These are phyloP conservation scores for Triglochin maritima DNA, from an alignment of 106 monocot species.

Conservation along the genomic window DNA sequence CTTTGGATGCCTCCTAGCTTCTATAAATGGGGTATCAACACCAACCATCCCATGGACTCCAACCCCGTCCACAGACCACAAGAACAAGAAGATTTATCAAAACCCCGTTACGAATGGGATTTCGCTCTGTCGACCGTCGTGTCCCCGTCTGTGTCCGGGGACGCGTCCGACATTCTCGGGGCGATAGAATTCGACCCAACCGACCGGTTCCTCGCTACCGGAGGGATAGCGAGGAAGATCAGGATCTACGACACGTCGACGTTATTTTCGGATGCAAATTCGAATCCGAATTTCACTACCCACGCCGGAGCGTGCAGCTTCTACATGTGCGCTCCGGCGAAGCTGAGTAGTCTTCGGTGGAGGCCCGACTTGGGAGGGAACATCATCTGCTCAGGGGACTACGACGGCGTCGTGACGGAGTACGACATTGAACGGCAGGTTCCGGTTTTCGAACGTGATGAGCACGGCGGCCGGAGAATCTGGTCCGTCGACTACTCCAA, in stretches of 20 bases:
- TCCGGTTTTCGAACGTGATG: conserved; percentile 68
- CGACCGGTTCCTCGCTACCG: conserved; percentile 64
- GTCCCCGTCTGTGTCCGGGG: conserved; percentile 5
- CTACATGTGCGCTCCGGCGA: conserved; percentile 82
- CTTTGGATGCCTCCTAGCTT: conserved; percentile 5
- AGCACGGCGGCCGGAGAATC: conserved; percentile 73
- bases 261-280: not conserved
- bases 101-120: conserved; percentile 50
- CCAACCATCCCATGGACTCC: not conserved
- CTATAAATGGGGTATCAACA: not conserved
- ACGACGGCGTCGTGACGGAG: conserved; percentile 96
- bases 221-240: conserved; percentile 76
- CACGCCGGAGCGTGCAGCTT: conserved; percentile 21
- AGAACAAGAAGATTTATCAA: not conserved
- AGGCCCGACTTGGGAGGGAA: conserved; percentile 16
- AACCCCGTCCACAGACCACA: not conserved
- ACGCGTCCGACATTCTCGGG: conserved; percentile 54
- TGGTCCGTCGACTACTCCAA: conserved; percentile 72
- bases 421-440: conserved; percentile 55
- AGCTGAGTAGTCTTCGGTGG: conserved; percentile 86
- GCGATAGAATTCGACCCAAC: conserved; percentile 57
- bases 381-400: conserved; percentile 50
- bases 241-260: conserved; percentile 29
- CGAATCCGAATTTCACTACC: not conserved
- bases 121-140: conserved; percentile 51